Evolutionary conservation across 2,329 filamentous ascomycete species (phyloP), one percentile per base, ranked within the genome.

Genomic region (Ophiostoma quercus): DNA sequence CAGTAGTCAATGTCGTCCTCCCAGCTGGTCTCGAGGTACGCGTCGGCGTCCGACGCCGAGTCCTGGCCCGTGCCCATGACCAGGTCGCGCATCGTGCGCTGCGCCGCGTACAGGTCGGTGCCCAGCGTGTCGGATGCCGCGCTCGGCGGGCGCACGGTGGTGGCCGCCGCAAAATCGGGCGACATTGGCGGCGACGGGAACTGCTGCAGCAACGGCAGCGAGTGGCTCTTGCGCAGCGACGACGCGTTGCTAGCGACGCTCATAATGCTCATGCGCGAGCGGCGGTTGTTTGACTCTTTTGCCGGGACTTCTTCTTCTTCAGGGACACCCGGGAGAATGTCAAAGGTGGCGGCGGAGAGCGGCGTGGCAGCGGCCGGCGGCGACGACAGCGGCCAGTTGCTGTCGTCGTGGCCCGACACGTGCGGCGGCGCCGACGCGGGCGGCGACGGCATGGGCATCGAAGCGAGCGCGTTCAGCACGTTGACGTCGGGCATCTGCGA

Each of bases 1-100:
- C 86, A 89, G 77, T 89, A 90, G 75, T 90, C 88, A 72, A 90
- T 90, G 72, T 87, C 87, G 68, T 89, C 87, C 74, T 90, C 88
- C 88, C 88, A 90, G 73, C 80, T 88, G 74, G 84, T 39, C 32
- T 39, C 62, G 8, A 65, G 62, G 16, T 57, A 25, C n/a, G 62
- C 82, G 8, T 78, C 72, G 3, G 72, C 69, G 2, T 80, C 78
- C n/a, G 74, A 74, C 16, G 69, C 74, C 2, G 73, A 73, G 8
- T 73, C 72, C 14, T 74, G 73, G 7, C 77, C 76, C 62, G 32
- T 22, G 34, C 34, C 62, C 62, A 22, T 22, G 32, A 39, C 34
- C n/a, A 66, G 39, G 25, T 76, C 75, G 67, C 74, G 76, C 47
- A 79, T 71, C 8, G 77, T 76, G 14, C 76, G 77, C 70, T 80